phyloP scores from a whole-genome alignment of 805 yeast species.

The Ogataea wickerhamii region DNA sequence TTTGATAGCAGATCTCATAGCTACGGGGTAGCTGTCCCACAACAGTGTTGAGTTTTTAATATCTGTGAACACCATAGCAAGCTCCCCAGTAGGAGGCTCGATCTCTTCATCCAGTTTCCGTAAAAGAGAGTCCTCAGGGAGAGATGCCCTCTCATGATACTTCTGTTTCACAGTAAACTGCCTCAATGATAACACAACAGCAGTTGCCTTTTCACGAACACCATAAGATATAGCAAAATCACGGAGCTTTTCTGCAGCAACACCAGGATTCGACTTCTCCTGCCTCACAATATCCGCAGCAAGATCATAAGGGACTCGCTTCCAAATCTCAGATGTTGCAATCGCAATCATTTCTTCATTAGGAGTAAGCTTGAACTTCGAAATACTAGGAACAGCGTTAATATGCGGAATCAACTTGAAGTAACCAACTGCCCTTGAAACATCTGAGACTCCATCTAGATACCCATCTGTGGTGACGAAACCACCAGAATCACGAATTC shows the following conservation, averaged over 20 bases:
- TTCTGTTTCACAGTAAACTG: constrained; percentile 40
- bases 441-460: constrained; percentile 75
- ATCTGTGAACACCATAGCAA: constrained; percentile 97
- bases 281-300: constrained; percentile 90
- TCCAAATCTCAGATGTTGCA: constrained; percentile 86
- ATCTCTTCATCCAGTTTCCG: constrained; percentile 87
- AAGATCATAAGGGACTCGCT: constrained; percentile 70
- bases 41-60: constrained; percentile 88
- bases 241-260: constrained; percentile 88
- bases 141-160: constrained; percentile 40
- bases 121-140: constrained; percentile 70
- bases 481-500: constrained; percentile 90
- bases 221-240: constrained; percentile 96
- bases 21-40: constrained; percentile 91
- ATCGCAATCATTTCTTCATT: constrained; percentile 82
- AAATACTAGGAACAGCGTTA: constrained; percentile 81
- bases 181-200: constrained; percentile 71
- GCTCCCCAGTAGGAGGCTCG: constrained; percentile 89
- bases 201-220: constrained; percentile 71
- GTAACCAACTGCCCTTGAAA: constrained; percentile 91
- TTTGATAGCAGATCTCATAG: constrained; percentile 96
- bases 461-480: constrained; percentile 81
- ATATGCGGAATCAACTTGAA: constrained; percentile 82
- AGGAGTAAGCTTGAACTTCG: constrained; percentile 54
- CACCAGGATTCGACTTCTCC: constrained; percentile 76